Base-by-base conservation (phyloP, 2,329 filamentous ascomycete genomes). In the Pseudogymnoascus sp. region DNA sequence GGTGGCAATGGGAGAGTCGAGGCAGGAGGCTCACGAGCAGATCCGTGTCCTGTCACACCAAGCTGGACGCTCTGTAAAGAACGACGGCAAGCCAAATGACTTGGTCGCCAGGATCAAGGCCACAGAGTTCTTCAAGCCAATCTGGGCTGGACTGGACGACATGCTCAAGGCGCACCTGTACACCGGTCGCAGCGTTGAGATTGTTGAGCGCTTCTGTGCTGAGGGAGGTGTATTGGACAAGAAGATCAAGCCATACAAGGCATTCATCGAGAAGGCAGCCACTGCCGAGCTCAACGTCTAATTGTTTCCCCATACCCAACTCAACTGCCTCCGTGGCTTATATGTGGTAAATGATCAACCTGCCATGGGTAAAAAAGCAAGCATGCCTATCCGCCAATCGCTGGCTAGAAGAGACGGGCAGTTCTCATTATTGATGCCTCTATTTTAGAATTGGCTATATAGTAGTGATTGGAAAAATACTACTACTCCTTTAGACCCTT, bases 11-110 rank as follows among this genome's bases (percentile, higher is more conserved):
- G 90, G 89, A 33, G 81, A 79, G 29, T 89, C 84, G 8, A 79
- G 91, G 59, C 90, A 95, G 72, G 89, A 92, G 61, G 88, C 90
- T 1, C 92, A 96, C 74, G 92, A 96, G 76, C 78, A 93, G 74
- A 92, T 96, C 69, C 87, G 88, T 6, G 88, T 96, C 1, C 81
- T 96, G 47, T 89, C 83, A 1, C 88, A 92, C 76, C 79, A 95
- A 75, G 90, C 91, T 0, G 83, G 81, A 44, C 78, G 80, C 33
- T 84, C 87, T 9, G 87, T 91, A n/a, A 89, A 89, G 77, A 81
- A 84, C 68, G 78, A 88, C 73, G 90, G 90, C 36, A 84, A 86
- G 67, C 77, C 83, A 60, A 96, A 96, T 70, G 91, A 96, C 72
- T 79, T 96, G 2, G 84, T 96, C 11, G 85, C 90, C 65, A 79